A percentile compares a stretch with the other conserved stretches of the same genome.
phyloP scores from a whole-genome alignment of 2,329 filamentous ascomycete species.

The Dactylellina leptospora region DNA sequence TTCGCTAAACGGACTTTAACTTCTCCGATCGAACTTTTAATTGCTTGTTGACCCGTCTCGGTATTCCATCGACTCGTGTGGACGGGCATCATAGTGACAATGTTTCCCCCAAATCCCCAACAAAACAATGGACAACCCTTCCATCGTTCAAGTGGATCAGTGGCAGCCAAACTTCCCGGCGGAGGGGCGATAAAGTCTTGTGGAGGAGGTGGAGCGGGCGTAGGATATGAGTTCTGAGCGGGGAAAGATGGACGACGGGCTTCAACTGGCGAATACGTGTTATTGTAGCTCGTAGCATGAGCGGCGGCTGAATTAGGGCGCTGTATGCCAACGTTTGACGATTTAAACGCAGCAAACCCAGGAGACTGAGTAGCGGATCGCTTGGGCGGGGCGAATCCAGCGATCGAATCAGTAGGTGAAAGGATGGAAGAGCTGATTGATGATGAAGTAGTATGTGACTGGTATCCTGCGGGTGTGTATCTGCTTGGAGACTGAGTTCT shows the following conservation, averaged over 20 bases:
- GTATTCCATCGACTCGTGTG: slow-evolving; percentile 55
- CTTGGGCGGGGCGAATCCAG: slow-evolving; percentile 67
- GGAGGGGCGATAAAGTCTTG: slow-evolving; percentile 67
- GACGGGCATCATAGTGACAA: slow-evolving; percentile 81
- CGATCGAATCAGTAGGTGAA: slow-evolving; percentile 38
- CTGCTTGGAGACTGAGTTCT: slow-evolving; percentile 68
- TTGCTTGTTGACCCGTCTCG: slow-evolving; percentile 59
- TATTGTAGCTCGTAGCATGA: slow-evolving; percentile 59
- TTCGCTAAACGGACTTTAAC: slow-evolving; percentile 80
- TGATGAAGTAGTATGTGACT: slow-evolving; percentile 58
- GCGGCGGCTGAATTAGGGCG: slow-evolving; percentile 67
- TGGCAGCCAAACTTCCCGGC: slow-evolving; percentile 64
- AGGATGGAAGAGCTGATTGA: slow-evolving; percentile 52
- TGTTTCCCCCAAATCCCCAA: slow-evolving; percentile 85
- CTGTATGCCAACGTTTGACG: slow-evolving; percentile 60
- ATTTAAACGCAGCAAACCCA: slow-evolving; percentile 58
- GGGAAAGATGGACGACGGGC: slow-evolving; percentile 48
- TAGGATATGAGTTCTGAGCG: slow-evolving; percentile 21
- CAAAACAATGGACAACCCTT: slow-evolving; percentile 84
- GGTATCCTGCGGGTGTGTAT: slow-evolving; percentile 64
- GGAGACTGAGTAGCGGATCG: slow-evolving; percentile 73
- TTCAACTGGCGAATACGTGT: slow-evolving; percentile 60
- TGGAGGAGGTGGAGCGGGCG: slow-evolving; percentile 61
- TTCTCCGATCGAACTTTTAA: slow-evolving; percentile 83
- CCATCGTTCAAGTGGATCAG: slow-evolving; percentile 87